Conservation (phyloP, 1,139 yeast species). For the Pichia sp. region DNA sequence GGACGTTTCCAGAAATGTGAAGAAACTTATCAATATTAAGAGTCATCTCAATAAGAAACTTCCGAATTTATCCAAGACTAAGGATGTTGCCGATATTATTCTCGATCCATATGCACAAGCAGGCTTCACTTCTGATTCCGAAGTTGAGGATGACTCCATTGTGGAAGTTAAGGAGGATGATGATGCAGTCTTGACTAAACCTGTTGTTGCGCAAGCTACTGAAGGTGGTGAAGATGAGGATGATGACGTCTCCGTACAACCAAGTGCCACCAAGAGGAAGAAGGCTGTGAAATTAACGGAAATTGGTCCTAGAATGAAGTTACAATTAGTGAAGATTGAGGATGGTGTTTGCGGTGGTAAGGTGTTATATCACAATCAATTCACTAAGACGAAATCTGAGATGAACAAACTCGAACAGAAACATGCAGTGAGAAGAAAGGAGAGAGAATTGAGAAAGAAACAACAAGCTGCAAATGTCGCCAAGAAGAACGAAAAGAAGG, state of each 20-base stretch:
- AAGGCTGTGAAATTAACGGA: slow-evolving; percentile 91
- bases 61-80: slow-evolving; percentile 64
- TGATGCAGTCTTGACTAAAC: slow-evolving; percentile 12
- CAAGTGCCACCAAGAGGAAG: slow-evolving; percentile 41
- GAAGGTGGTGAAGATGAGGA: slow-evolving; percentile 17
- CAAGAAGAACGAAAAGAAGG: slow-evolving; percentile 67
- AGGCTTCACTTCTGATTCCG: slow-evolving; percentile 84
- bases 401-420: slow-evolving; percentile 53
- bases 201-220: slow-evolving; percentile 1
- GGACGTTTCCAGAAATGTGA: slow-evolving; percentile 74
- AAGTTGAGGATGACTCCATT: slow-evolving; percentile 86
- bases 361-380: slow-evolving; percentile 71
- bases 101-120: slow-evolving; percentile 75
- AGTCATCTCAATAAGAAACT: slow-evolving; percentile 54
- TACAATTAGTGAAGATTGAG: slow-evolving; percentile 78
- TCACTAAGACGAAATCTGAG: slow-evolving; percentile 59
- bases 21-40: slow-evolving; percentile 65
- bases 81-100: slow-evolving; percentile 76
- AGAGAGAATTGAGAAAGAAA: slow-evolving; percentile 67
- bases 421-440: slow-evolving; percentile 54
- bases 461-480: slow-evolving; percentile 76
- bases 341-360: slow-evolving; percentile 87
- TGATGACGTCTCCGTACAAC: slow-evolving; percentile 18
- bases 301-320: slow-evolving; percentile 83
- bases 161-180: slow-evolving; percentile 57